Evolutionary conservation across 108 stramenopile genomes (phyloP), one percentile per base, ranked within the genome.

Genomic region (Fragilaria crotonensis): DNA sequence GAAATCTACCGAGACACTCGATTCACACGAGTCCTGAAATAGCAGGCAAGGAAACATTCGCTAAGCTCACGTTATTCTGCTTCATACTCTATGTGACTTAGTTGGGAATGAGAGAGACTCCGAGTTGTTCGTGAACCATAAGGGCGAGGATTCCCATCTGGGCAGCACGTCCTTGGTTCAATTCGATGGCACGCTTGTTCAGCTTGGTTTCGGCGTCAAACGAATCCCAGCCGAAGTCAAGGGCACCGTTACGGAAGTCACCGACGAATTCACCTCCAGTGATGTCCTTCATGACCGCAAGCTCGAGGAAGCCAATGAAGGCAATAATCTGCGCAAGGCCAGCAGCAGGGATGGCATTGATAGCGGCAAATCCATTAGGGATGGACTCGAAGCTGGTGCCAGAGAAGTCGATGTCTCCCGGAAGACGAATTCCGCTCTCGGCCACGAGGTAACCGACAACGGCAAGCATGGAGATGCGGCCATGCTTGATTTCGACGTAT

Each of bases 81-180:
- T n/a, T n/a, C n/a, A n/a, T n/a, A n/a, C n/a, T n/a, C n/a, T n/a
- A n/a, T n/a, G n/a, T n/a, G n/a, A n/a, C n/a, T n/a, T n/a, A n/a
- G n/a, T n/a, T n/a, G 25, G 73, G 78, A 65, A 71, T 52, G 49
- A 73, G 66, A 30, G 76, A 72, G 44, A 77, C 81, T 57, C 83
- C 83, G 30, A 87, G 61, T 62, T 87, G 74, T 65, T 92, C 90
- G 64, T 92, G 90, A 26, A 93, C 80, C 83, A 93, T 85, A 48
- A 93, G 59, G 25, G 77, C 91, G 41, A 93, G 67, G 78, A n/a
- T n/a, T n/a, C n/a, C n/a, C n/a, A n/a, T n/a, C n/a, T n/a, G n/a
- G n/a, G n/a, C n/a, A n/a, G n/a, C n/a, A n/a, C n/a, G n/a, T n/a
- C n/a, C n/a, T n/a, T n/a, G n/a, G n/a, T n/a, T n/a, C n/a, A n/a